A percentile compares a stretch with the other conserved stretches of the same genome.
Conservation (phyloP, 495 filamentous ascomycete genomes). For the Penicillium canariense region DNA sequence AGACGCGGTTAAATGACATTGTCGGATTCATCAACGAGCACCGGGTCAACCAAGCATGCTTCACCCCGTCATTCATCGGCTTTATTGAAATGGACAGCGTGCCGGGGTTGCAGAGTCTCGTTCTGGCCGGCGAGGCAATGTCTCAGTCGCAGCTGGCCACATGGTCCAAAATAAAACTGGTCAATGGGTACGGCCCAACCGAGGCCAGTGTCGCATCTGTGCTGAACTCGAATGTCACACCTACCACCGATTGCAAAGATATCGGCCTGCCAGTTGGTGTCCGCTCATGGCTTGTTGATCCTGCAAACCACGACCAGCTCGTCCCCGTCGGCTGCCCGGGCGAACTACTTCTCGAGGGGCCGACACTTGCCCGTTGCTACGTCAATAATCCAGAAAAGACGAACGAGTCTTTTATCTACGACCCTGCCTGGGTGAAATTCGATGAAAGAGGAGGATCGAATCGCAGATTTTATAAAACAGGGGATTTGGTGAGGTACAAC, state of each 20-base stretch:
- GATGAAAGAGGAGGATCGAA: conserved; percentile 13
- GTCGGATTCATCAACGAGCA: conserved; percentile 44
- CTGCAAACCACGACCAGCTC: conserved; percentile 42
- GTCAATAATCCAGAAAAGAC: conserved; percentile 43
- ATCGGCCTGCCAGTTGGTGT: conserved; percentile 46
- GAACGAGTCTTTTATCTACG: conserved; percentile 42
- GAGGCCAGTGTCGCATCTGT: conserved; percentile 42
- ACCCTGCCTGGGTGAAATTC: conserved; percentile 38
- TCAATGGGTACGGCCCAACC: conserved; percentile 62
- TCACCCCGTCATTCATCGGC: conserved; percentile 55
- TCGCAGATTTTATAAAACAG: conserved; percentile 65
- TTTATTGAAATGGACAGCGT: conserved; percentile 46
- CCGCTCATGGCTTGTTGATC: conserved; percentile 46
- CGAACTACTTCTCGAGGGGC: conserved; percentile 51
- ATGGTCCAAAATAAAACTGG: conserved; percentile 53
- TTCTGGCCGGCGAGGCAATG: conserved; percentile 57
- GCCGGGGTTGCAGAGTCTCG: conserved; percentile 43
- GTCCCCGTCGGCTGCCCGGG: conserved; percentile 50
- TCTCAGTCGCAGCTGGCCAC: conserved; percentile 46
- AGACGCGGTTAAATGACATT: conserved; percentile 50
- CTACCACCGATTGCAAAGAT: conserved; percentile 38
- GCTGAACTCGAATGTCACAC: conserved; percentile 36
- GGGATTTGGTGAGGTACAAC: conserved; percentile 61
- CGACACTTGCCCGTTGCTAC: conserved; percentile 49
- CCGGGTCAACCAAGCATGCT: conserved; percentile 40